Evolutionary conservation across 1,284 basidiomycete genomes (phyloP).

Genomic region (Coniophora puteana): DNA sequence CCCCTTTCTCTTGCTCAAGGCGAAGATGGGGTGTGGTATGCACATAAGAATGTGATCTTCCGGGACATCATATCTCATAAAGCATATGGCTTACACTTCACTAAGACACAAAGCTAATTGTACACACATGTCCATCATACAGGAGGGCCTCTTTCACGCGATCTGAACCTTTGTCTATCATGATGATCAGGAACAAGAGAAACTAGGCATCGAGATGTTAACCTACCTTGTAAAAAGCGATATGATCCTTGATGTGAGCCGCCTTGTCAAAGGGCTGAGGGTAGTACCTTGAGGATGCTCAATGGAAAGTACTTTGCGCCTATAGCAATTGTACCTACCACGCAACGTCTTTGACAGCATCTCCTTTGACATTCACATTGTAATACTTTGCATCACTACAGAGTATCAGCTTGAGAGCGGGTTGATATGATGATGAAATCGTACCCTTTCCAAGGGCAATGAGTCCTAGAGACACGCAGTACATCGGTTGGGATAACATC

Average conservation of each 20-base stretch:
- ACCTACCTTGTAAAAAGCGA: slow-evolving; percentile 65
- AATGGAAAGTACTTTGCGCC: neutral
- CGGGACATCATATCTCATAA: neutral
- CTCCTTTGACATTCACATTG: slow-evolving; percentile 45
- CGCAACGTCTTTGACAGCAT: slow-evolving; percentile 50
- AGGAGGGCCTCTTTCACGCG: neutral
- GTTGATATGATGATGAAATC: neutral
- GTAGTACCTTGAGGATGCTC: slow-evolving; percentile 49
- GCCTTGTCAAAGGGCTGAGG: slow-evolving; percentile 49
- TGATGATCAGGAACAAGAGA: too few relatives aligned
- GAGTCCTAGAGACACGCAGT: slow-evolving; percentile 32
- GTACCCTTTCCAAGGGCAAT: slow-evolving; percentile 68
- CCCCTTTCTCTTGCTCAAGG: too few relatives aligned
- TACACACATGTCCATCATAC: too few relatives aligned
- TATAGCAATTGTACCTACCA: slow-evolving; percentile 39
- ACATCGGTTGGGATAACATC: too few relatives aligned
- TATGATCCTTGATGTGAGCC: slow-evolving; percentile 50
- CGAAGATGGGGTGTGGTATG: neutral
- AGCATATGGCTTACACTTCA: neutral
- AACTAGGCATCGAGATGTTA: too few relatives aligned
- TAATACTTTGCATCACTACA: slow-evolving; percentile 61
- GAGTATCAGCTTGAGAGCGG: slow-evolving; percentile 4
- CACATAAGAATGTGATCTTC: neutral
- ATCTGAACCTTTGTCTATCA: slow-evolving; percentile 1
- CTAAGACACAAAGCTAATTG: neutral